phyloP scores from a whole-genome alignment of 2,329 filamentous ascomycete species.

The Pyrenophora seminiperda region DNA sequence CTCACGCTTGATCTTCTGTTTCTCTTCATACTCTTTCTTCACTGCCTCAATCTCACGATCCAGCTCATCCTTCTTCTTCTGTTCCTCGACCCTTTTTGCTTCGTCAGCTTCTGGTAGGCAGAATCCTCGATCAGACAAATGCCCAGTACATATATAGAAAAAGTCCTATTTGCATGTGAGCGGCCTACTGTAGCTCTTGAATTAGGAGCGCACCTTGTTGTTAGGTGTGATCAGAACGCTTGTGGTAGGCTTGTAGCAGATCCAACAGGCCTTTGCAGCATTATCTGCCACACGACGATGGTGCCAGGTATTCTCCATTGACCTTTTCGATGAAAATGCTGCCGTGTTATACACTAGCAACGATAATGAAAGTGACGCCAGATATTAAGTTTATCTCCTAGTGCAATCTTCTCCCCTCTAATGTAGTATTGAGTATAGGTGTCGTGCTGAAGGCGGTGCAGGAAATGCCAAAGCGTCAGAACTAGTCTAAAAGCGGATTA shows the following conservation, averaged over 20 bases:
- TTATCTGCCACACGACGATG: conserved; percentile 85
- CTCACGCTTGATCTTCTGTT: conserved; percentile 64
- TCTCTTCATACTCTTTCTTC: conserved; percentile 57
- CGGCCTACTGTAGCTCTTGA: background rate
- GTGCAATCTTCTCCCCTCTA: background rate
- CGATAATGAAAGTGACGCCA: background rate
- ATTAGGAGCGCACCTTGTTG: conserved; percentile 69
- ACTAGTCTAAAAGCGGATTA: conserved; percentile 18
- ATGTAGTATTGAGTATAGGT: too few species aligned
- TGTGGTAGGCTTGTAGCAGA: conserved; percentile 87
- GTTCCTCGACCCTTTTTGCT: conserved; percentile 61
- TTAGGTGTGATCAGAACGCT: conserved; percentile 89
- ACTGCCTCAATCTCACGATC: conserved; percentile 56
- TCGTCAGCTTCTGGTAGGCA: conserved; percentile 74
- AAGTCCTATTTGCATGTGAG: conserved; percentile 65
- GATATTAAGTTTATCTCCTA: background rate
- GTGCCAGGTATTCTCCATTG: conserved; percentile 77
- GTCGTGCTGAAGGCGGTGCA: conserved; percentile 2
- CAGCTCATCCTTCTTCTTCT: conserved; percentile 58
- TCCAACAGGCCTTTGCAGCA: conserved; percentile 81
- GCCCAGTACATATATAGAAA: conserved; percentile 85
- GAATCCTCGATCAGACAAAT: conserved; percentile 83
- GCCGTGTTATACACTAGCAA: background rate
- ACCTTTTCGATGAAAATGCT: conserved; percentile 1
- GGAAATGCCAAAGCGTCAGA: conserved; percentile 2